Evolutionary conservation across 2,329 filamentous ascomycete species (phyloP).

Genomic region (Trichoderma endophyticum): DNA sequence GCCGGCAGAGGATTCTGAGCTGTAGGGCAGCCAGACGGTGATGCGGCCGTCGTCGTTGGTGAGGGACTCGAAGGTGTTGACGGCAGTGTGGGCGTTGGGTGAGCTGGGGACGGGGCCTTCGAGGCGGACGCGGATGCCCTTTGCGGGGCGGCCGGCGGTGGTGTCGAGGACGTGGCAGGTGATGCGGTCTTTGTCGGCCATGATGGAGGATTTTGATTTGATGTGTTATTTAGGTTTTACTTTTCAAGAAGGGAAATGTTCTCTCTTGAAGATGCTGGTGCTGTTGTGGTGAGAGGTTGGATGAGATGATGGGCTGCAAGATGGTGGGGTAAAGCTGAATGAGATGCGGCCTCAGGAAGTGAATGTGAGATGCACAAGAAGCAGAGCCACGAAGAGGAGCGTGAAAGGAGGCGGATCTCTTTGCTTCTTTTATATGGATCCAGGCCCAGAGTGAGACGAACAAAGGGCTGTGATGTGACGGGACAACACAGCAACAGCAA

Average conservation of each 20-base stretch:
- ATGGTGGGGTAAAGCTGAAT: not conserved
- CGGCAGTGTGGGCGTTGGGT: conserved; percentile 28
- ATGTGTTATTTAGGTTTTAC: not conserved
- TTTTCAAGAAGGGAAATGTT: not conserved
- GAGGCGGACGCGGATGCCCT: conserved; percentile 64
- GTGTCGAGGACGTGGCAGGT: conserved; percentile 89
- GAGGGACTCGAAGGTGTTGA: conserved; percentile 57
- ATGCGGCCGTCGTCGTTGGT: conserved; percentile 78
- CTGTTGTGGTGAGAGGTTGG: not conserved
- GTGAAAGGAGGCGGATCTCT: not conserved
- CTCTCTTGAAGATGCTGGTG: not conserved
- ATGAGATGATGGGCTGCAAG: not conserved
- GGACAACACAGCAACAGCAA: not conserved
- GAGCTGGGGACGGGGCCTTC: conserved; percentile 38
- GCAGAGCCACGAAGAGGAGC: not conserved
- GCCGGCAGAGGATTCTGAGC: conserved; percentile 47
- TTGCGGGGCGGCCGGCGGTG: conserved; percentile 65
- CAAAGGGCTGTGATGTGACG: not conserved
- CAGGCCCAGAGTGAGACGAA: not conserved
- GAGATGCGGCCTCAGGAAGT: not conserved
- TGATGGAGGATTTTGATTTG: not conserved
- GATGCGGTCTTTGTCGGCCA: conserved; percentile 58
- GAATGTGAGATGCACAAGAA: not conserved
- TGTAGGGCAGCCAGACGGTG: conserved; percentile 62
- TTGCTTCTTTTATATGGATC: not conserved